A percentile compares a stretch with the other conserved stretches of the same genome.
phyloP scores from a whole-genome alignment of 179 eudicot genomes.

The Beta macrorhiza region DNA sequence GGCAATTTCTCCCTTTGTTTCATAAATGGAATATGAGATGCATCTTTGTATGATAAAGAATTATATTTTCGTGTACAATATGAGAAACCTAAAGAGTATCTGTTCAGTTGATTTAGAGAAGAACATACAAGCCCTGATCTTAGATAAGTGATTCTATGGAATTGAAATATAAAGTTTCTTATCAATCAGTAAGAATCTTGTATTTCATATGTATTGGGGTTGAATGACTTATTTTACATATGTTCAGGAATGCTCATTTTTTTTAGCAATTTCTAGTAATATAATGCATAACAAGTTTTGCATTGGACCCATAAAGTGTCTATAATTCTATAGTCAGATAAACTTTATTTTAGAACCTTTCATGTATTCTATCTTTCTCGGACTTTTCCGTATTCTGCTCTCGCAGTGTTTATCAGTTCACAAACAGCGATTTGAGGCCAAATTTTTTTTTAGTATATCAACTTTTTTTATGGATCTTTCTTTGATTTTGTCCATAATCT shows the following conservation, averaged over 20 bases:
- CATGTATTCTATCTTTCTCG: not conserved
- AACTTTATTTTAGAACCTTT: not conserved
- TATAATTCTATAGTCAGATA: not conserved
- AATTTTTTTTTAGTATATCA: too few relatives aligned
- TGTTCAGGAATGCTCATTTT: not conserved
- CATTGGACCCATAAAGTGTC: not conserved
- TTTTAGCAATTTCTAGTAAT: not conserved
- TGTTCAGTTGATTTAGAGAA: not conserved
- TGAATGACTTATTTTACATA: not conserved
- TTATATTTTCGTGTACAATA: not conserved
- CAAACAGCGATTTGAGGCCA: too few relatives aligned
- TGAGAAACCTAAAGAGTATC: too few relatives aligned
- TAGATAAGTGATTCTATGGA: not conserved
- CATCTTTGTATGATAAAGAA: not conserved
- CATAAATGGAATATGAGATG: not conserved
- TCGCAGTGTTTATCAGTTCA: not conserved
- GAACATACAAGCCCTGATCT: not conserved
- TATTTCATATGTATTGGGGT: not conserved
- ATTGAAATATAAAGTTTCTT: not conserved
- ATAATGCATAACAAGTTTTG: not conserved
- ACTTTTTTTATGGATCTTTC: not conserved
- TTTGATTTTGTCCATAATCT: slow-evolving; percentile 3
- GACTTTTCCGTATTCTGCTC: not conserved
- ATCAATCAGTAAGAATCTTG: not conserved
- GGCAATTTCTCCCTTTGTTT: not conserved